phyloP scores from a whole-genome alignment of 345 rosid genomes.

The Aquilaria sinensis region DNA sequence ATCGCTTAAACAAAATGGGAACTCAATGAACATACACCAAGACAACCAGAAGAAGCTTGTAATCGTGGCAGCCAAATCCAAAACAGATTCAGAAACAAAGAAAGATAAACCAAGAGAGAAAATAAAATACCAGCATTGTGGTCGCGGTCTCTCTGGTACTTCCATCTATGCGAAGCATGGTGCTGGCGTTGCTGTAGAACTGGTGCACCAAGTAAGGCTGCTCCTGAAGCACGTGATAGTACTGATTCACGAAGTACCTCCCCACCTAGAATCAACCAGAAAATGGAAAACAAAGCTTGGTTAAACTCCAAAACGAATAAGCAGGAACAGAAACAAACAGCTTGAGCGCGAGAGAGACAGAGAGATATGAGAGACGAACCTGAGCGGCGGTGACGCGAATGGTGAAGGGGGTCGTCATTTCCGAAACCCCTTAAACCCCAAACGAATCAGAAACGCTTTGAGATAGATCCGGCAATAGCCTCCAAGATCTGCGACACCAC shows the following conservation, averaged over 20 bases:
- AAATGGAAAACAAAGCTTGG: no score
- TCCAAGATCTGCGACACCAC: no score
- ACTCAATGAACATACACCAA: neutral
- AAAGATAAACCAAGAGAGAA: neutral
- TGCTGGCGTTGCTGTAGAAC: conserved; percentile 41
- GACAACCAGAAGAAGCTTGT: neutral
- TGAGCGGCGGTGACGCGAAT: no score
- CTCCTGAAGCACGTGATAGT: conserved; percentile 38
- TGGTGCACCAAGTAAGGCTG: conserved; percentile 37
- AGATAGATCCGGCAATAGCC: no score
- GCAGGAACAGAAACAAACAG: no score
- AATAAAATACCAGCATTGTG: conserved; percentile 31
- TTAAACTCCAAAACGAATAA: no score
- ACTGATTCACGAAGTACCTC: neutral
- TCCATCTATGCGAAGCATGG: conserved; percentile 47
- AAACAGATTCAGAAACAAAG: neutral
- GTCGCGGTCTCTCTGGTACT: conserved; percentile 26
- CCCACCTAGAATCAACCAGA: no score
- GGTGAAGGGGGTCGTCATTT: no score
- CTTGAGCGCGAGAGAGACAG: no score
- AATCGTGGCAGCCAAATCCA: neutral
- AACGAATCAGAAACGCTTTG: no score
- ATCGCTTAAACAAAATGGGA: neutral
- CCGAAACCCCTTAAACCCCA: no score
- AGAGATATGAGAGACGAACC: no score